Conservation (phyloP, 1,139 yeast species). For the Nakaseomyces nivariensis region DNA sequence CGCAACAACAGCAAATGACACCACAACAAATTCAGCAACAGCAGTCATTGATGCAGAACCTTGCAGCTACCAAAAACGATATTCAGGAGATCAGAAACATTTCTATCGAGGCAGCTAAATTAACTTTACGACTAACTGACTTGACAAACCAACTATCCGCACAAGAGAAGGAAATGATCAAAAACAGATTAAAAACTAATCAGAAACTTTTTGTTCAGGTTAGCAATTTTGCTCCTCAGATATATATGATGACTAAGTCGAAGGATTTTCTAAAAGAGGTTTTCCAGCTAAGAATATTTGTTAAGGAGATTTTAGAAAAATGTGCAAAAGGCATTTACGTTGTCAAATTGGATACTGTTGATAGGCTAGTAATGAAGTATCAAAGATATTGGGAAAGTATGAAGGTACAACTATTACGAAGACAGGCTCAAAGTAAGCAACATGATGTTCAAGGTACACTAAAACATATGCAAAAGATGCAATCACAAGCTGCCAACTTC, state of each 20-base stretch:
- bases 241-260: slow-evolving; percentile 58
- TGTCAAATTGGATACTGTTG: slow-evolving; percentile 59
- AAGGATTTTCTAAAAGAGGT: slow-evolving; percentile 60
- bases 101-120: slow-evolving; percentile 52
- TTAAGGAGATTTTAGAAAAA: slow-evolving; percentile 57
- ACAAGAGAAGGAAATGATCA: slow-evolving; percentile 51
- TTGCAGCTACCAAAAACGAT: slow-evolving; percentile 30
- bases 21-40: slow-evolving; percentile 2
- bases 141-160: slow-evolving; percentile 46
- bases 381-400: slow-evolving; percentile 62
- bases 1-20: slow-evolving; percentile 1
- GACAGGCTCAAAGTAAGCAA: slow-evolving; percentile 13
- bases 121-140: slow-evolving; percentile 53
- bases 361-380: slow-evolving; percentile 56
- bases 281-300: slow-evolving; percentile 66
- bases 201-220: slow-evolving; percentile 55
- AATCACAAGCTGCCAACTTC: neutral
- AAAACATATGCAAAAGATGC: slow-evolving; percentile 3
- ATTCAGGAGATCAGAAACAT: slow-evolving; percentile 45
- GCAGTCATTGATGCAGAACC: slow-evolving; percentile 16
- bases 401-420: slow-evolving; percentile 36
- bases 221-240: slow-evolving; percentile 63
- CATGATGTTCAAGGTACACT: neutral
- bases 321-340: slow-evolving; percentile 49
- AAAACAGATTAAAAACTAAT: slow-evolving; percentile 43